Conservation (phyloP, 208 protist species). For the Leishmania martiniquensis region DNA sequence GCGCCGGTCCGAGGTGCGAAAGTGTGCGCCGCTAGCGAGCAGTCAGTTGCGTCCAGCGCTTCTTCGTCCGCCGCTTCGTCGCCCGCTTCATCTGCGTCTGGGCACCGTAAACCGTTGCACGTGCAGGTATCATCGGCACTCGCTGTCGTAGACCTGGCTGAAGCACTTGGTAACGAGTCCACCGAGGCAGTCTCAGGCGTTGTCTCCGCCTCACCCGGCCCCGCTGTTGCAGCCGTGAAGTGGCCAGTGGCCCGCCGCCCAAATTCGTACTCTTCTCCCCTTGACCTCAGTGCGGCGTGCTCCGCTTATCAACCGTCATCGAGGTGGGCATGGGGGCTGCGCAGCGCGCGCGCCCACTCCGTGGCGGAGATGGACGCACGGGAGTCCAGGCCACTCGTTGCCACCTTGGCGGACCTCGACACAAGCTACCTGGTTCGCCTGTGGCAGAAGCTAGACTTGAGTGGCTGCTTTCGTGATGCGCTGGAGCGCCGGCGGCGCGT, state of each 20-base stretch:
- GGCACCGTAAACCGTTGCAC: neutral
- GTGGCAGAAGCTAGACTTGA: constrained; percentile 14
- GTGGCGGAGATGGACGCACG: neutral
- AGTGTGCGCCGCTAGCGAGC: neutral
- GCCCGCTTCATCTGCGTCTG: neutral
- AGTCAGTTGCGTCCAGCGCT: neutral
- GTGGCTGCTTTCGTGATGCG: constrained; percentile 32
- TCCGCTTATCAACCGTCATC: neutral
- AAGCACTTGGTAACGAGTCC: neutral
- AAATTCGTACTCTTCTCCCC: neutral
- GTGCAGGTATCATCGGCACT: neutral
- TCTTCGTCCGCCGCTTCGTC: neutral
- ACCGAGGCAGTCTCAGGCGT: neutral
- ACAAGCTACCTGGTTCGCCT: constrained; percentile 14
- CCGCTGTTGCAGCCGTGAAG: neutral
- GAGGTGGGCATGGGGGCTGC: constrained; percentile 10
- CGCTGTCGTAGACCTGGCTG: neutral
- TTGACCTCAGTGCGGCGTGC: neutral
- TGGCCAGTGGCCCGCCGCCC: neutral
- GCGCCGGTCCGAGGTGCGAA: neutral
- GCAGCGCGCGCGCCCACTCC: constrained; percentile 3
- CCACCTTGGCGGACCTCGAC: constrained; percentile 13
- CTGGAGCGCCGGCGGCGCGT: constrained; percentile 14
- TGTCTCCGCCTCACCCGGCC: neutral
- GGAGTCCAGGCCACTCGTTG: too few relatives aligned